phyloP scores from a whole-genome alignment of 495 filamentous ascomycete genomes.

The Aspergillus conjunctus region DNA sequence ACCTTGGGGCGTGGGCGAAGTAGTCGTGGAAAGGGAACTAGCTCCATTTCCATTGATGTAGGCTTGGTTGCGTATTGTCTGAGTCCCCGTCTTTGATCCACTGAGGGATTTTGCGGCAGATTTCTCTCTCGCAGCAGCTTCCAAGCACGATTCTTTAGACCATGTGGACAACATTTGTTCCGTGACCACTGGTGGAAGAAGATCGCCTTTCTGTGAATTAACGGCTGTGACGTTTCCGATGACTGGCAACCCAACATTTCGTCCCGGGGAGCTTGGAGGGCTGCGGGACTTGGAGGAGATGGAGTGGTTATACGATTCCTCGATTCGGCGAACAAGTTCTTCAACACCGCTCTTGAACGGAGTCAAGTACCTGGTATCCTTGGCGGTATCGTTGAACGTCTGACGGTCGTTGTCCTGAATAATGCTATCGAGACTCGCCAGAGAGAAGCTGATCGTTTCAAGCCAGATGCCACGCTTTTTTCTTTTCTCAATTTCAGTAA shows the following conservation, averaged over 20 bases:
- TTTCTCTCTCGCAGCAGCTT: conserved; percentile 65
- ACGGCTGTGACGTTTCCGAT: conserved; percentile 42
- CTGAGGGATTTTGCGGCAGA: conserved; percentile 68
- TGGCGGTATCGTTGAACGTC: conserved; percentile 15
- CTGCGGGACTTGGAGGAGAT: conserved; percentile 63
- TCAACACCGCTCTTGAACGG: conserved; percentile 46
- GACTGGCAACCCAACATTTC: conserved; percentile 62
- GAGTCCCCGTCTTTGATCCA: conserved; percentile 68
- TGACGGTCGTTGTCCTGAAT: conserved; percentile 28
- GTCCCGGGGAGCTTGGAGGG: conserved; percentile 71
- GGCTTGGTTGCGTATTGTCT: conserved; percentile 57
- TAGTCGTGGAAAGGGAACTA: conserved; percentile 32
- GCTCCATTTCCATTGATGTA: conserved; percentile 55
- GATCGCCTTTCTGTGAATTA: conserved; percentile 41
- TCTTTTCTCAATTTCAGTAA: conserved; percentile 73
- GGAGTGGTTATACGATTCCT: conserved; percentile 62
- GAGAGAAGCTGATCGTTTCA: conserved; percentile 59
- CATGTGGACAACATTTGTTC: conserved; percentile 77
- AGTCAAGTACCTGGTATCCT: conserved; percentile 25
- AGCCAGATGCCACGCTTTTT: conserved; percentile 76
- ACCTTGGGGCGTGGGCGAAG: conserved; percentile 30
- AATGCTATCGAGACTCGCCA: conserved; percentile 52
- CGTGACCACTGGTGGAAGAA: conserved; percentile 48
- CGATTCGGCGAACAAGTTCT: conserved; percentile 70
- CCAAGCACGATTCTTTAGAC: conserved; percentile 71